phyloP scores from a whole-genome alignment of 2,329 filamentous ascomycete species.

The Neophaeococcomyces mojaviensis region DNA sequence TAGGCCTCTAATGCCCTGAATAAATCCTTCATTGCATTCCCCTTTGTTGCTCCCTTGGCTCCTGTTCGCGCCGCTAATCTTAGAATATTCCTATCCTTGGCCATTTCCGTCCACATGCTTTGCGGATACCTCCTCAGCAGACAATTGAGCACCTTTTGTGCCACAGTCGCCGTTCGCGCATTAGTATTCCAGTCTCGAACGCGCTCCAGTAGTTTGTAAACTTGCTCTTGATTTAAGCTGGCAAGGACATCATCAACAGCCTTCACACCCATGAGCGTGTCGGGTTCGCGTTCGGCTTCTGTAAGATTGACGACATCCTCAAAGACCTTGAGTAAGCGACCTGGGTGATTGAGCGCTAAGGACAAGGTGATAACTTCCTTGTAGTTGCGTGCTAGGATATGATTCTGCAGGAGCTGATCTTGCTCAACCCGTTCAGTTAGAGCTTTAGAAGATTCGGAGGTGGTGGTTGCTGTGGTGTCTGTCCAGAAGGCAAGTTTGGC shows the following conservation, averaged over 20 bases:
- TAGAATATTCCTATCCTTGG: constrained; percentile 26
- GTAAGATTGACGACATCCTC: constrained; percentile 60
- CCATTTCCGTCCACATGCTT: constrained; percentile 64
- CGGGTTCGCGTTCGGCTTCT: constrained; percentile 25
- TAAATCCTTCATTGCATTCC: constrained; percentile 63
- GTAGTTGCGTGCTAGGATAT: constrained; percentile 80
- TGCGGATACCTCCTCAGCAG: constrained; percentile 76
- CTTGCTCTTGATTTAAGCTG: constrained; percentile 73
- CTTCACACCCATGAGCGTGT: constrained; percentile 38
- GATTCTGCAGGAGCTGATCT: constrained; percentile 89
- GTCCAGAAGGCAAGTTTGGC: constrained; percentile 93
- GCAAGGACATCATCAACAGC: constrained; percentile 75
- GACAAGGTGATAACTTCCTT: constrained; percentile 88
- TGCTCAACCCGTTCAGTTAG: constrained; percentile 79
- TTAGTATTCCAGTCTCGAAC: constrained; percentile 98
- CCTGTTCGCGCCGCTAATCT: constrained; percentile 2
- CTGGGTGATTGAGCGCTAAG: constrained; percentile 88
- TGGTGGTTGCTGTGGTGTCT: constrained; percentile 77
- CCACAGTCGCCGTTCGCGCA: constrained; percentile 72
- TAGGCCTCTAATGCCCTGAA: constrained; percentile 82
- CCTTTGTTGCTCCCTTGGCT: background rate
- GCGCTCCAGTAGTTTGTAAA: constrained; percentile 72
- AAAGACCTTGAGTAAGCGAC: constrained; percentile 75
- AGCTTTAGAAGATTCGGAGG: constrained; percentile 64
- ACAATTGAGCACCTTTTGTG: constrained; percentile 75